These are phyloP conservation scores for Rhizophora mangle DNA, from an alignment of 345 rosid species.

Conservation along the genomic window DNA sequence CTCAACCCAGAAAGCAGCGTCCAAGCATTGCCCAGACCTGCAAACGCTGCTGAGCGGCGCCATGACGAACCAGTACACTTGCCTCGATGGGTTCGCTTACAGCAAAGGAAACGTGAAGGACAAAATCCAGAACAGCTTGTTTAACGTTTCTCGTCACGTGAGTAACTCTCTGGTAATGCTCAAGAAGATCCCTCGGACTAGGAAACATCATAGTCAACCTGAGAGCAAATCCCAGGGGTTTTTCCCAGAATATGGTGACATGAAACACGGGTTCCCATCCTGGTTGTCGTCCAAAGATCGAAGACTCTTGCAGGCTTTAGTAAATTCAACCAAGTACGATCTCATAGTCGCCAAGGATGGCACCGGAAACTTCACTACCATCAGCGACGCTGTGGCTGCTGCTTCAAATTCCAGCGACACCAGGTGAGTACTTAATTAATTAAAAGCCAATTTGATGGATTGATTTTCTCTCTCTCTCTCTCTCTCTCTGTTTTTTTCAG, in stretches of 20 bases:
- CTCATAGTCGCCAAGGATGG: slow-evolving; percentile 72
- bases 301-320: slow-evolving; percentile 39
- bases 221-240: slow-evolving; percentile 24
- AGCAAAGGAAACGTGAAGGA: slow-evolving; percentile 36
- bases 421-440: slow-evolving; percentile 22
- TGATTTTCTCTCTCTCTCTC: too few relatives aligned
- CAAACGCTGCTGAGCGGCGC: slow-evolving; percentile 66
- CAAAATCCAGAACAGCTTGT: slow-evolving; percentile 39
- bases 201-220: neutral
- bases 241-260: slow-evolving; percentile 36
- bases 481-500: too few relatives aligned
- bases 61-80: slow-evolving; percentile 87
- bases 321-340: slow-evolving; percentile 35
- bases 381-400: slow-evolving; percentile 58
- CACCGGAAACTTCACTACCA: slow-evolving; percentile 58
- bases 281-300: slow-evolving; percentile 54
- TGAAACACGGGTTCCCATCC: slow-evolving; percentile 52
- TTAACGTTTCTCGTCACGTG: slow-evolving; percentile 58
- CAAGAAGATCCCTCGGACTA: slow-evolving; percentile 50
- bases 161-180: slow-evolving; percentile 63
- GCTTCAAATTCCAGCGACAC: slow-evolving; percentile 67
- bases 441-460: too few relatives aligned
- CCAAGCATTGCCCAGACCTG: slow-evolving; percentile 43
- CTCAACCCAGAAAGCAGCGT: slow-evolving; percentile 19
- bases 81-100: slow-evolving; percentile 72